A percentile compares a stretch with the other conserved stretches of the same genome.
phyloP scores from a whole-genome alignment of 768 basidiomycete genomes.

The Sporobolomyces roseus region DNA sequence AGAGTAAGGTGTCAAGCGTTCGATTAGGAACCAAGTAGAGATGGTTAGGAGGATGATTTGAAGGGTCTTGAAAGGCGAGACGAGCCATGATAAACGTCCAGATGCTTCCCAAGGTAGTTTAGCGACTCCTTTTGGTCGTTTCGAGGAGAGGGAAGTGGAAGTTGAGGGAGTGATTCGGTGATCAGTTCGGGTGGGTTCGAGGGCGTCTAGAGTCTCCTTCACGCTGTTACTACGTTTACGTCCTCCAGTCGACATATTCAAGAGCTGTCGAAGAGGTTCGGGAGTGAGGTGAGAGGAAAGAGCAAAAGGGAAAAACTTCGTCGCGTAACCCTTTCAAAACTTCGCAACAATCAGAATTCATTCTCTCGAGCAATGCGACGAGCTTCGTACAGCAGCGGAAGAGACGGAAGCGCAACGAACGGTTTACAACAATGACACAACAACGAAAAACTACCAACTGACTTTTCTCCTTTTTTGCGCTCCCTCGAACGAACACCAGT shows the following conservation, averaged over 20 bases:
- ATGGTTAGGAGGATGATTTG: conserved; percentile 63
- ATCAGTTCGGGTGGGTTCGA: conserved; percentile 20
- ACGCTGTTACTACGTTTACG: conserved; percentile 32
- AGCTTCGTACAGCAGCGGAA: no score
- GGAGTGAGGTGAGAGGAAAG: neutral
- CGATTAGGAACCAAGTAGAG: conserved; percentile 65
- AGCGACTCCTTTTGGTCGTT: neutral
- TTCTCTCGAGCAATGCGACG: no score
- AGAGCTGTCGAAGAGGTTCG: neutral
- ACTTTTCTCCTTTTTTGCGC: neutral
- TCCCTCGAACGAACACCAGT: no score
- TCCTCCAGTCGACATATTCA: conserved; percentile 7
- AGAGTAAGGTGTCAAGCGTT: conserved; percentile 52
- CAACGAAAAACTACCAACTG: no score
- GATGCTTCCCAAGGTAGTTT: conserved; percentile 10
- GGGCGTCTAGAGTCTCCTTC: conserved; percentile 19
- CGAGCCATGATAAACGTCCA: conserved; percentile 36
- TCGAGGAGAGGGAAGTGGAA: neutral
- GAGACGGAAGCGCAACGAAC: no score
- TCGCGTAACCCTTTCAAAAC: no score
- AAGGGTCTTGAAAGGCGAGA: conserved; percentile 53
- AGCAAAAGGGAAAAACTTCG: no score
- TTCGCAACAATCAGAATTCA: no score
- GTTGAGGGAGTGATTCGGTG: conserved; percentile 6
- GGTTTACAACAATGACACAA: no score